Conservation (phyloP, 345 rosid genomes). For the Aquilaria malaccensis region DNA sequence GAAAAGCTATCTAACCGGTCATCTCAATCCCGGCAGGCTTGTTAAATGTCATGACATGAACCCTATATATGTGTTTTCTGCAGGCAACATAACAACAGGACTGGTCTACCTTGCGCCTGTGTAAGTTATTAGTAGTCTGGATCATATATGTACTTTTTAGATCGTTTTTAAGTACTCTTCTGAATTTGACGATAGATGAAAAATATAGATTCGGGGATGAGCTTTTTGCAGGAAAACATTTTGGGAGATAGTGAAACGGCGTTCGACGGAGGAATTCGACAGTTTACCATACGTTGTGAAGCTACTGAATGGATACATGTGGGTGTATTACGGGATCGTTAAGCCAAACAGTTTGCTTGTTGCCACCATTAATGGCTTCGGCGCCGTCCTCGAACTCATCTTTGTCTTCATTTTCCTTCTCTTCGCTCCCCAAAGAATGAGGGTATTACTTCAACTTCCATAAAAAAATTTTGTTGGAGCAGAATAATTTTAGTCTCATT, state of each 20-base stretch:
- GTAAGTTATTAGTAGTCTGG: constrained; percentile 25
- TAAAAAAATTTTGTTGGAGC: too few species aligned
- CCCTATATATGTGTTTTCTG: neutral
- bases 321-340: constrained; percentile 71
- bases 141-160: neutral
- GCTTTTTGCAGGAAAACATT: constrained; percentile 44
- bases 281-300: constrained; percentile 61
- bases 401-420: constrained; percentile 51
- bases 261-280: constrained; percentile 76
- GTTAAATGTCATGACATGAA: neutral
- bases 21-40: neutral
- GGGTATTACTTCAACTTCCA: constrained; percentile 17
- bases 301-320: constrained; percentile 49
- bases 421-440: constrained; percentile 45
- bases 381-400: constrained; percentile 42
- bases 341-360: constrained; percentile 65
- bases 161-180: neutral
- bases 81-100: constrained; percentile 75
- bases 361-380: constrained; percentile 77
- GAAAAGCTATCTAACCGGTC: too few species aligned
- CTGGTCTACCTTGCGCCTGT: constrained; percentile 67
- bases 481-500: too few species aligned
- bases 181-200: neutral
- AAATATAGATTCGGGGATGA: neutral
- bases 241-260: constrained; percentile 51